These are phyloP conservation scores for Acacia concinna DNA, from an alignment of 331 rosid genomes.

Conservation along the genomic window DNA sequence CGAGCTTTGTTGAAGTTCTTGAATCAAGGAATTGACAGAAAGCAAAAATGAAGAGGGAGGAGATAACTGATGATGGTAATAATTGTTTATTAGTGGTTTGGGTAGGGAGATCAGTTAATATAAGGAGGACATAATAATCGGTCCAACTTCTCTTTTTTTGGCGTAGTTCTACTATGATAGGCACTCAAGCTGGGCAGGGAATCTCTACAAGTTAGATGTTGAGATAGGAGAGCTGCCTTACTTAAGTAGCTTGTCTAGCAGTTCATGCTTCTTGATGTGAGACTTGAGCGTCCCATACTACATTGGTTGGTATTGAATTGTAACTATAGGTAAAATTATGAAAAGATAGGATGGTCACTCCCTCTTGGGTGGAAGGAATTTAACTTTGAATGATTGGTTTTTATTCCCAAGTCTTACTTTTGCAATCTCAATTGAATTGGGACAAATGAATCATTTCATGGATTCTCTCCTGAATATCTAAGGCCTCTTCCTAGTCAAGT, in stretches of 20 bases:
- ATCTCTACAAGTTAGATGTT: neutral
- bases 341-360: neutral
- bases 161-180: neutral
- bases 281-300: neutral
- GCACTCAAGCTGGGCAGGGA: neutral
- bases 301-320: neutral
- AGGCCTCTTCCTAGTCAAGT: neutral
- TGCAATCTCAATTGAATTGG: neutral
- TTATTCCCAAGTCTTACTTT: neutral
- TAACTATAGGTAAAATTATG: neutral
- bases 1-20: neutral
- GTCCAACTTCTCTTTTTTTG: neutral
- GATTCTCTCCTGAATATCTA: neutral
- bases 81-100: neutral
- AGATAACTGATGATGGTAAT: neutral
- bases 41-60: neutral
- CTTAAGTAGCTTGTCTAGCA: neutral
- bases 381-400: neutral
- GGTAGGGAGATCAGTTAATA: neutral
- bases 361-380: constrained; percentile 1
- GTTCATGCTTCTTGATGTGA: neutral
- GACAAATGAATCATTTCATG: neutral
- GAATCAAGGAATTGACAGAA: neutral
- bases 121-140: neutral
- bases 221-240: neutral